Base-by-base conservation (phyloP, 192 early-diverging fungal species). In the Gaertneriomyces sp. region DNA sequence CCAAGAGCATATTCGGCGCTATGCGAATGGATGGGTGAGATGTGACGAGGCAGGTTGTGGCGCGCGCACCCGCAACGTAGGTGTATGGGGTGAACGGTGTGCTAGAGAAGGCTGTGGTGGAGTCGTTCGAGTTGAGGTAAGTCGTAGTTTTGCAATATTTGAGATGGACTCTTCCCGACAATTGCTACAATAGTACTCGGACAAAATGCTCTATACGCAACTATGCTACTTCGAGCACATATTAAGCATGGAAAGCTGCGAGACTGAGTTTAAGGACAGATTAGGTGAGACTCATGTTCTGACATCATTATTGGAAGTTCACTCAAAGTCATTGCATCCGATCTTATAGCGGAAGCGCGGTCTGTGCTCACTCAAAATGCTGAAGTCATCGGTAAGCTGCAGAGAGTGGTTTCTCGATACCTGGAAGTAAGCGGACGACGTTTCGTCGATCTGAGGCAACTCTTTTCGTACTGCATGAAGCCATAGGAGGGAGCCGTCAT, bases 31-130 rank as follows among this genome's bases (percentile, higher is more conserved):
- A 16, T 83, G 76, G 71, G 66, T 88, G 42, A 60, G 85, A 38
- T 99, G 96, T 77, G 91, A 95, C 60, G 91, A 95, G 53, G 50
- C 46, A 8, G 73, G 78, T 5, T 96, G 94, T 66, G 67, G 58
- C 4, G 80, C 85, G 39, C 58, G 73, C 6, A 90, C 93, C 5
- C 82, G 88, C 25, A 70, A 81, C 53, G 70, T 91, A 45, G 79
- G 83, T 11, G 91, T 94, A 4, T 76, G 83, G 20, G 92, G 88
- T 0, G 70, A 81, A 3, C 75, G 85, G 41, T 97, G 93, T 68
- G 65, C 88, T 6, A 64, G 76, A 8, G 71, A 79, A 0, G 79
- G 81, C 16, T 61, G 60, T 42, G 44, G 17, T 11, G 94, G 94
- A 4, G 77, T 51, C 2, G 79, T 94, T 78, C 51, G 49, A 9